phyloP scores from a whole-genome alignment of 495 filamentous ascomycete species.

The Trichoderma orchidacearum region DNA sequence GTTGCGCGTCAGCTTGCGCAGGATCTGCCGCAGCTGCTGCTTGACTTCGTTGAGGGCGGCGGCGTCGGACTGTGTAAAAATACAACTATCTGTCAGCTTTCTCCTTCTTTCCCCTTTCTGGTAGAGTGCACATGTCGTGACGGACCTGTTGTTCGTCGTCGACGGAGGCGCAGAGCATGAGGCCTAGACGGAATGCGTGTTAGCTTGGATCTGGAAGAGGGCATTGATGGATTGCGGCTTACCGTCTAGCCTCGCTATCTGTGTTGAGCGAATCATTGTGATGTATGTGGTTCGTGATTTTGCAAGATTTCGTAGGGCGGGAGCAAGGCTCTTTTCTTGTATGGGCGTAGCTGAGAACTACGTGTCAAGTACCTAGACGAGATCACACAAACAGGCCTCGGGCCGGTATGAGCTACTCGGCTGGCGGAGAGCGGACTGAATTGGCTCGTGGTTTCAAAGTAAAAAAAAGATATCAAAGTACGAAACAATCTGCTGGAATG shows the following conservation, averaged over 20 bases:
- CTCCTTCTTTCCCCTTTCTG: background rate
- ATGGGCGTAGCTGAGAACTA: background rate
- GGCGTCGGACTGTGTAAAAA: slow-evolving; percentile 40
- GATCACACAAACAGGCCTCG: background rate
- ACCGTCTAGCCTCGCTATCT: slow-evolving; percentile 92
- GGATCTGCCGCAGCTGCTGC: slow-evolving; percentile 75
- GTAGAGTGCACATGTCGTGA: slow-evolving; percentile 9
- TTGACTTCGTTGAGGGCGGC: slow-evolving; percentile 74
- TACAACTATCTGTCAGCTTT: slow-evolving; percentile 13
- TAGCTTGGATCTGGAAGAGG: background rate
- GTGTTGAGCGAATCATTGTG: slow-evolving; percentile 87
- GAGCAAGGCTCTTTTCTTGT: background rate
- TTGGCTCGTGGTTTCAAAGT: background rate
- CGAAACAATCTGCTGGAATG: too few species aligned
- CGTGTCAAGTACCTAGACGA: background rate
- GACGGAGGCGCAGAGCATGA: slow-evolving; percentile 88
- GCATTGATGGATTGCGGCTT: slow-evolving; percentile 10
- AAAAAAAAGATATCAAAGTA: background rate
- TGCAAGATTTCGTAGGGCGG: too few species aligned
- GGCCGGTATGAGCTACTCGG: background rate
- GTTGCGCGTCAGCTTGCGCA: slow-evolving; percentile 73
- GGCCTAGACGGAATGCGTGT: slow-evolving; percentile 37
- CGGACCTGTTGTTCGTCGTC: slow-evolving; percentile 55
- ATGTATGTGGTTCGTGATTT: background rate
- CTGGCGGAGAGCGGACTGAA: background rate